Evolutionary conservation across 441 rosid genomes (phyloP), one percentile per base, ranked within the genome.

Genomic region (Populus trichocarpa): DNA sequence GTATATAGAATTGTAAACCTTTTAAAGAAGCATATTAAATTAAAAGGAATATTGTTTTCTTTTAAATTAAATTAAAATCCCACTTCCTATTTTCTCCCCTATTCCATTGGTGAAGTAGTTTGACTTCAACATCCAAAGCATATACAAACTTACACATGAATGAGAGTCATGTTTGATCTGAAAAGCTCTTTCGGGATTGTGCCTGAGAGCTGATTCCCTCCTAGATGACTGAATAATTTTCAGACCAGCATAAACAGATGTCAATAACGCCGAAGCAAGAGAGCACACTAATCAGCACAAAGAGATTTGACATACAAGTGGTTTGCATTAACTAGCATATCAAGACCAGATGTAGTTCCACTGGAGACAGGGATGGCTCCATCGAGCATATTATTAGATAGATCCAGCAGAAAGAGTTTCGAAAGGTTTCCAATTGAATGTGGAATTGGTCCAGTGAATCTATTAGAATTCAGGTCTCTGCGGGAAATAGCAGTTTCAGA

Each of bases 391-490:
- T 96, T 96, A 78, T 92, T 91, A 10, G 92, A 86, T 74, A 96
- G 84, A 84, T 96, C 99, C 33, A 96, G 75, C 99, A 91, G 86
- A 80, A 82, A 73, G 22, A 96, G 94, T 0, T 74, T 85, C 1
- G 89, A 67, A 71, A 96, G 86, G 50, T 77, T 87, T 13, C 98
- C 98, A 22, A 94, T 85, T 72, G 94, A 85, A 1, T 88, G 83
- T 0, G 98, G 98, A 75, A 96, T 90, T 63, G 2, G 11, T 50
- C 98, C 99, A 53, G 12, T 87, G 78, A 96, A 92, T 72, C 84
- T 14, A 81, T 96, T 96, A 0, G 84, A 85, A 83, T 91, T 91
- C 38, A 96, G 75, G 63, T 96, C 90, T 79, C 99, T 96, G 88
- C 81, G 77, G 32, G 57, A 40, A 67, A 79, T 7, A 46, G 68